These are phyloP conservation scores for Penicillium silybi DNA, from an alignment of 495 filamentous ascomycete genomes.

Conservation along the genomic window DNA sequence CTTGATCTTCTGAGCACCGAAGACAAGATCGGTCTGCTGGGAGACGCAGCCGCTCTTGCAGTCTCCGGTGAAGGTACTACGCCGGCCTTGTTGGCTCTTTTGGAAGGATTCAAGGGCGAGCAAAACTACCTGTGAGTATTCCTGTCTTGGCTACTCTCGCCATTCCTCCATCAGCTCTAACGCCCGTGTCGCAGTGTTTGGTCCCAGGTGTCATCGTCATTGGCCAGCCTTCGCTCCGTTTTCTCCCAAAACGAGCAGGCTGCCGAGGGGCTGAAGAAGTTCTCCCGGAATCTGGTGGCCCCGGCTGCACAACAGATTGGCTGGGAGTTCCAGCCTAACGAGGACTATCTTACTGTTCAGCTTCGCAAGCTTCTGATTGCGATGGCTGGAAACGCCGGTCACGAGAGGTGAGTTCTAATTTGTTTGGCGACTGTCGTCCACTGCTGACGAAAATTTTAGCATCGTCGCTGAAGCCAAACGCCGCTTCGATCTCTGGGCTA, in stretches of 20 bases:
- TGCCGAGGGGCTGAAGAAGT: constrained; percentile 65
- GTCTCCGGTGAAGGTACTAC: constrained; percentile 81
- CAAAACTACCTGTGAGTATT: constrained; percentile 64
- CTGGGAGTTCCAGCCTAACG: constrained; percentile 71
- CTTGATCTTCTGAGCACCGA: constrained; percentile 69
- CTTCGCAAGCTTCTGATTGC: constrained; percentile 75
- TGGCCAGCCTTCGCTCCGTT: constrained; percentile 61
- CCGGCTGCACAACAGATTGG: constrained; percentile 73
- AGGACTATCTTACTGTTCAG: constrained; percentile 78
- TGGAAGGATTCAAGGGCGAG: constrained; percentile 80
- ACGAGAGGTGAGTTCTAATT: constrained; percentile 56
- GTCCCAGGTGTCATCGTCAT: constrained; percentile 69
- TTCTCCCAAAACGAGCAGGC: constrained; percentile 57
- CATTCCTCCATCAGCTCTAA: constrained; percentile 17
- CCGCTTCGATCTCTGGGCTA: constrained; percentile 71
- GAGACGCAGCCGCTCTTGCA: constrained; percentile 88
- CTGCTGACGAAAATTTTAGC: constrained; percentile 39
- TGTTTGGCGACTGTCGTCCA: not conserved
- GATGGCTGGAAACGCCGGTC: constrained; percentile 67
- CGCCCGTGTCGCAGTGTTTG: constrained; percentile 55
- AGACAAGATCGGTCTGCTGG: constrained; percentile 88
- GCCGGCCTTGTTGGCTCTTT: constrained; percentile 69
- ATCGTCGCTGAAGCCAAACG: constrained; percentile 64
- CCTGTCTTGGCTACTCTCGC: not conserved
- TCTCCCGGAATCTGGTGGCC: constrained; percentile 65